Conservation (phyloP, 352 stramenopile genomes). For the Pythium vanterpoolii region DNA sequence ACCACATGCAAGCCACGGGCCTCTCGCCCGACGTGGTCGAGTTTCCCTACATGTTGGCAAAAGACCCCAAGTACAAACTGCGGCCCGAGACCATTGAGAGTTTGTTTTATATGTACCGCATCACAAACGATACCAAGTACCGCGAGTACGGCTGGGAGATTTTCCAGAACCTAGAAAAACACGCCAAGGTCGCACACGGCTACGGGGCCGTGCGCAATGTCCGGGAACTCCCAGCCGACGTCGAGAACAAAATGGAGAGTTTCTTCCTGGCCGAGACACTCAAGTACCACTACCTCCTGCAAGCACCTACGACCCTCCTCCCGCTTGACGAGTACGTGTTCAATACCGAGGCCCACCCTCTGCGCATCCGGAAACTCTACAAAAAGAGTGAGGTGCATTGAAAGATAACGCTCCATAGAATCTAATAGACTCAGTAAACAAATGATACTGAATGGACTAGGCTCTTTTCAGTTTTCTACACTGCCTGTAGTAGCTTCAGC, state of each 20-base stretch:
- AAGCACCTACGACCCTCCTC: slow-evolving; percentile 71
- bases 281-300: slow-evolving; percentile 96
- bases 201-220: slow-evolving; percentile 80
- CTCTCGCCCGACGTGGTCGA: slow-evolving; percentile 92
- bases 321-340: slow-evolving; percentile 95
- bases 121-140: slow-evolving; percentile 94
- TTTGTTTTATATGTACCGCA: slow-evolving; percentile 95
- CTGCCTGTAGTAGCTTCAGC: not conserved
- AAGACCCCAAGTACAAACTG: slow-evolving; percentile 90
- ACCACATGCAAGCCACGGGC: slow-evolving; percentile 88
- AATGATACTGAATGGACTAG: too few species aligned
- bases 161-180: slow-evolving; percentile 91
- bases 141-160: slow-evolving; percentile 95
- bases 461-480: not conserved
- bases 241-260: slow-evolving; percentile 93
- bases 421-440: not conserved
- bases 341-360: slow-evolving; percentile 95
- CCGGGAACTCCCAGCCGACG: slow-evolving; percentile 34
- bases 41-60: slow-evolving; percentile 71
- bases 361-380: slow-evolving; percentile 50
- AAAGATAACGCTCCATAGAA: not conserved
- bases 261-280: slow-evolving; percentile 93
- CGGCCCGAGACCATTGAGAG: slow-evolving; percentile 95
- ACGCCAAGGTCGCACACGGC: slow-evolving; percentile 87
- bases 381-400: not conserved